Conservation (phyloP, 75 land plant species). For the Chamaecyparis obtusa region DNA sequence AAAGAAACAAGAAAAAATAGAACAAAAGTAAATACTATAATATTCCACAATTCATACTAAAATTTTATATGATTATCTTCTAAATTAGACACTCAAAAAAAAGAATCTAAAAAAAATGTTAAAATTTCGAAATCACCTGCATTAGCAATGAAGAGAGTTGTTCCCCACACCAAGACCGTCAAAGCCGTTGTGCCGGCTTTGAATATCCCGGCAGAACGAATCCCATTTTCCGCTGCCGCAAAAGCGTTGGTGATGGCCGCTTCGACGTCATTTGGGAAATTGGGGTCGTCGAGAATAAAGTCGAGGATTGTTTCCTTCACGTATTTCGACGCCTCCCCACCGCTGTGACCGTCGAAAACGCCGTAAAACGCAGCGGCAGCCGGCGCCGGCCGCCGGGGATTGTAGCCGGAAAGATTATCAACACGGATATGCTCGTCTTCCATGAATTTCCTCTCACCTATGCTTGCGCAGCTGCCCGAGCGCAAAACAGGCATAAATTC, state of each 20-base stretch:
- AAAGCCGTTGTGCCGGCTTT: constrained; percentile 78
- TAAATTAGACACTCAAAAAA: no score
- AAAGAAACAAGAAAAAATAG: no score
- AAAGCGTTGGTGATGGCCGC: constrained; percentile 70
- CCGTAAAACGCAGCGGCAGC: constrained; percentile 59
- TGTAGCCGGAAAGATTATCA: constrained; percentile 26
- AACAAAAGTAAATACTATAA: no score
- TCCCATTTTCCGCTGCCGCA: constrained; percentile 48
- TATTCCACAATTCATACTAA: no score
- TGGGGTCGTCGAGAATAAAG: constrained; percentile 57
- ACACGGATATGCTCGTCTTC: constrained; percentile 55
- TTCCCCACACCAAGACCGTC: constrained; percentile 64
- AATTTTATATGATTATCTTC: no score
- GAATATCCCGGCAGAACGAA: not conserved
- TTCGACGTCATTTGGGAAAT: constrained; percentile 43
- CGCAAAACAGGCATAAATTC: constrained; percentile 47
- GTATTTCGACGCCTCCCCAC: constrained; percentile 65
- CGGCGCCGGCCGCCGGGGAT: constrained; percentile 12
- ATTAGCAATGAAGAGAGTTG: constrained; percentile 47
- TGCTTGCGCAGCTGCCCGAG: constrained; percentile 57
- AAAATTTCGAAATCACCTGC: no score
- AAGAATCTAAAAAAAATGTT: no score
- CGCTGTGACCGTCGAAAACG: constrained; percentile 91
- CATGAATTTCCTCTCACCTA: constrained; percentile 41
- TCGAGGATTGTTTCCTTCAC: constrained; percentile 55